Base-by-base conservation (phyloP, 495 filamentous ascomycete species). In the Friedmanniomyces simplex region DNA sequence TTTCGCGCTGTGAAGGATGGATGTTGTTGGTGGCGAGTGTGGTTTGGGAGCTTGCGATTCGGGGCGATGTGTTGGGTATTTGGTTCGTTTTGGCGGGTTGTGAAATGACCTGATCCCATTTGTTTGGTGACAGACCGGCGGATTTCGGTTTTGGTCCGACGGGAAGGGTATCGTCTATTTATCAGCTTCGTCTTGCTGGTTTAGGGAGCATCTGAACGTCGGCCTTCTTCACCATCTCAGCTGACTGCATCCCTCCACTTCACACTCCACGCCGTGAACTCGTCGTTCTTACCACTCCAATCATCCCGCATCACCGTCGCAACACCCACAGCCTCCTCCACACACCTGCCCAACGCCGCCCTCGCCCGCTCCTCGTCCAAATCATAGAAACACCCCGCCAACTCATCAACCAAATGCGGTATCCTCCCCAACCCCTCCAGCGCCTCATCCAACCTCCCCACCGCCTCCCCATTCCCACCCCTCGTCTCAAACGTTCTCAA, bases 371-470 rank as follows among this genome's bases (percentile, higher is more conserved):
- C 68, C 39, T 63, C 72, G 46, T 80, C 75, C 6, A 82, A 62
- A 46, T 84, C 75, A 61, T 79, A 79, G 52, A 79, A 76, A 20
- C 67, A 64, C 46, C 59, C 71, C 0, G 74, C 76, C 14, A 78
- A 57, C 52, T 79, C 76, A 54, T 79, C 76, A 2, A 72, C 69
- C 10, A 65, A 55, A 28, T 78, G 72, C 7, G 74, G 76, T 30
- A 79, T 69, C 26, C 55, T 57, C 45, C 70, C 72, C 54, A 77
- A 50, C 5, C 68, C 43, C n/a, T 57, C 55, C 65, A 77, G 57
- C 3, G 74, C 58, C 32, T 63, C 58, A 52, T 79, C 74, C 28
- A 77, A 56, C 48, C 37, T 59, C 36, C 24, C 32, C 5, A 65
- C 53, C 42, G 12, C 46, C 13, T 28, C 12, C 36, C 0, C 25